Base-by-base conservation (phyloP, 176 grass and related monocot species). In the Lolium rigidum region DNA sequence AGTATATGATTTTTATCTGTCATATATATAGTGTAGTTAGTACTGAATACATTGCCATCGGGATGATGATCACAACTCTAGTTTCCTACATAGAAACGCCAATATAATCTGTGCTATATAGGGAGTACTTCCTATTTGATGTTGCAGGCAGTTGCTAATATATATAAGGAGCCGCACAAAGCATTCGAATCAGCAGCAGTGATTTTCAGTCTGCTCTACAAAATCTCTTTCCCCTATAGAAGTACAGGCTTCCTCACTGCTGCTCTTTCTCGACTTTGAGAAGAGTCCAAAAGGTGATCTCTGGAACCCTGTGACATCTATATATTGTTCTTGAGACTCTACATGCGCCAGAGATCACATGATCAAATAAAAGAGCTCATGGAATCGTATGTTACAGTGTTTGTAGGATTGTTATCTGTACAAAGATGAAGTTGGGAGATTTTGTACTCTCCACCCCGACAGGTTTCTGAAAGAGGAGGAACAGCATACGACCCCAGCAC, bases 401-500 rank as follows among this genome's bases (percentile, higher is more conserved):
- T 87, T 14, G 84, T 86, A 62, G 84, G 83, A 51, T 89, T 85
- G 48, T 80, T 79, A 90, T 93, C 91, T 89, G 85, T 90, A 90
- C 91, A 93, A 77, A 90, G 91, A 55, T 90, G 81, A 90, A 93
- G 87, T 58, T 87, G 91, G 4, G 84, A 84, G 17, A 89, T 85
- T 81, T 76, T 85, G 63, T 78, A 87, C 49, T 90, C 84, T 20
- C 48, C 88, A 52, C 58, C 83, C 80, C 47, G 77, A 79, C 94
- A 97, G 31, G 77, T 90, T 92, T 97, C 87, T 47, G 90, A 87
- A 80, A 97, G 69, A 79, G 92, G 86, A 63, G 94, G 94, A 74
- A 20, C n/a, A 62, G 92, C 92, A 76, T 97, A 92, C 26, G 87
- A 86, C 50, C 94, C 94, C 55, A 97, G 70, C 43, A 97, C 85